phyloP scores from a whole-genome alignment of 208 protist genomes.

The Acanthamoeba lugdunensis region DNA sequence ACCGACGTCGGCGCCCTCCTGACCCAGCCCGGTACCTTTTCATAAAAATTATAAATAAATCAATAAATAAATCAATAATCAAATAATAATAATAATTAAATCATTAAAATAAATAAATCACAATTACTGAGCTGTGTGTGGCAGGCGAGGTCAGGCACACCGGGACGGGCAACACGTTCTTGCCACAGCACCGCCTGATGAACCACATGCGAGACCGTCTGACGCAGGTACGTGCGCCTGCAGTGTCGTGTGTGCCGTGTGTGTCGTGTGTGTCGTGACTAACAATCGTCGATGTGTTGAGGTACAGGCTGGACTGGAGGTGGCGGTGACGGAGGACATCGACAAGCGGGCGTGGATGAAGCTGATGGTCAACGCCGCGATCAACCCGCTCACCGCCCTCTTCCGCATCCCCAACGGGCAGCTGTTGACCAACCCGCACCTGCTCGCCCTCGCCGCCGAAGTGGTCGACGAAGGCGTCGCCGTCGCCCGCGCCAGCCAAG shows the following conservation, averaged over 20 bases:
- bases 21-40: not conserved
- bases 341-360: conserved; percentile 15
- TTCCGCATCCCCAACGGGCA: not conserved
- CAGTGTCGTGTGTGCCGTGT: too few species aligned
- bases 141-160: not conserved
- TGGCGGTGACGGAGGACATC: not conserved
- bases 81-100: too few species aligned
- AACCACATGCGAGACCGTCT: not conserved
- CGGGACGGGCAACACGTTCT: not conserved
- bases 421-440: conserved; percentile 12
- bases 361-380: conserved; percentile 28
- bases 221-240: not conserved
- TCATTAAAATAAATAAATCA: too few species aligned
- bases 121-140: not conserved
- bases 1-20: conserved; percentile 26
- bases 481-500: not conserved
- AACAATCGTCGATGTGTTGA: not conserved
- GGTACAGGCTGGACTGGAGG: not conserved
- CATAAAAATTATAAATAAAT: too few species aligned
- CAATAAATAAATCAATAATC: too few species aligned
- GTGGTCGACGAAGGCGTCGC: not conserved
- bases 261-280: too few species aligned
- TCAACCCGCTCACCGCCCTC: conserved; percentile 43
- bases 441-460: not conserved
- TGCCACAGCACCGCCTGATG: not conserved